phyloP scores from a whole-genome alignment of 768 basidiomycete genomes.

The Boletus fagicola region DNA sequence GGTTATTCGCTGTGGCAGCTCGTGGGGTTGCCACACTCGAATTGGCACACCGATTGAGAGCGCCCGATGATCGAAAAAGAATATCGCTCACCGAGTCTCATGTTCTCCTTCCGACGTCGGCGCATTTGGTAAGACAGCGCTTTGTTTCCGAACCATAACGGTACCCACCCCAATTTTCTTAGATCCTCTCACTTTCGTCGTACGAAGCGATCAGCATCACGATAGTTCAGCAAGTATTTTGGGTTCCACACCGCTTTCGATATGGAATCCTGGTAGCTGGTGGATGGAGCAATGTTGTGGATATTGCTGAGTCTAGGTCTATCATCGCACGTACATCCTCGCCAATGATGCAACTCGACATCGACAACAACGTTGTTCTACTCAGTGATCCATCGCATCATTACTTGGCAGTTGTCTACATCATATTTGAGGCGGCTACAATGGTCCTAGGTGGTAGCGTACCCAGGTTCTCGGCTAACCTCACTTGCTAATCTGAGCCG shows the following conservation, averaged over 20 bases:
- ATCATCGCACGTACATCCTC: background rate
- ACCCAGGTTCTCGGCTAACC: no score
- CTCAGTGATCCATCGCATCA: slow-evolving; percentile 57
- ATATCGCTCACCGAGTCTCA: slow-evolving; percentile 59
- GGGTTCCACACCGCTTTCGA: slow-evolving; percentile 75
- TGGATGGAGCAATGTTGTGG: slow-evolving; percentile 66
- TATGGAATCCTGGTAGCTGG: slow-evolving; percentile 69
- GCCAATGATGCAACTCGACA: background rate
- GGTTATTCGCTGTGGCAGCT: slow-evolving; percentile 54
- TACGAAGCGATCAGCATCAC: slow-evolving; percentile 56
- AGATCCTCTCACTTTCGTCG: slow-evolving; percentile 44
- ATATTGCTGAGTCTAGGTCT: slow-evolving; percentile 52
- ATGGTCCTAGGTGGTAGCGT: no score
- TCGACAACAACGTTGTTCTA: slow-evolving; percentile 37
- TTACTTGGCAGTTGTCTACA: slow-evolving; percentile 62
- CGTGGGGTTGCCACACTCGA: slow-evolving; percentile 33
- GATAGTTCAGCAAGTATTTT: slow-evolving; percentile 59
- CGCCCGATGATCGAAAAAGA: slow-evolving; percentile 31
- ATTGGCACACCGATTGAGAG: background rate
- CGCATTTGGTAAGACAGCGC: slow-evolving; percentile 43
- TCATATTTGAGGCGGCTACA: slow-evolving; percentile 17
- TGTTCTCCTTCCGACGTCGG: slow-evolving; percentile 63
- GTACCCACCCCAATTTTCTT: slow-evolving; percentile 26
- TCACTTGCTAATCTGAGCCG: slow-evolving; percentile 30
- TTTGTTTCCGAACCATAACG: background rate